Percentiles rank a stretch among this genome's conserved stretches.
phyloP scores from a whole-genome alignment of 179 eudicot genomes.

The Silene vulgaris region DNA sequence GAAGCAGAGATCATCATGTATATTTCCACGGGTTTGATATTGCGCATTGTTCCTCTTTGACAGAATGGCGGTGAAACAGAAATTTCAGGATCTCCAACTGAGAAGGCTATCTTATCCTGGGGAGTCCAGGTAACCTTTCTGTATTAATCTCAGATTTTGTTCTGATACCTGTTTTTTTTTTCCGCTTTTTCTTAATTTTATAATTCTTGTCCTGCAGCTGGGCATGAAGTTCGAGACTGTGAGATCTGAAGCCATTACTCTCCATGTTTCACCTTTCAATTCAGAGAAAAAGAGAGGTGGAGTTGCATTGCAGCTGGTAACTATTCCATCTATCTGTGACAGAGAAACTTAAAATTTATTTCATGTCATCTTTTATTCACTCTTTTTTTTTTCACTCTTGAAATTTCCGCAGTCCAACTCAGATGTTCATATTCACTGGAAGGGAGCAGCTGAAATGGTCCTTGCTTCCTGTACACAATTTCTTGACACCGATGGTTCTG shows the following conservation, averaged over 20 bases:
- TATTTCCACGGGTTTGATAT: not conserved
- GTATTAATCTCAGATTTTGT: not conserved
- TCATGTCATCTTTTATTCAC: not conserved
- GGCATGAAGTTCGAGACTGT: constrained; percentile 78
- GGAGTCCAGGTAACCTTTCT: constrained; percentile 55
- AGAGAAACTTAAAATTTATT: not conserved
- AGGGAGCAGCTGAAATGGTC: constrained; percentile 94
- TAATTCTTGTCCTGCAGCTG: constrained; percentile 35
- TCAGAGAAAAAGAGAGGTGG: constrained; percentile 90
- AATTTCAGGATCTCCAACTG: constrained; percentile 90
- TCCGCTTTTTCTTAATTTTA: not conserved
- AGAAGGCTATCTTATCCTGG: constrained; percentile 85
- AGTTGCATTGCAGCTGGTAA: constrained; percentile 72
- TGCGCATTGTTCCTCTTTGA: constrained; percentile 14
- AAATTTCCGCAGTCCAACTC: constrained; percentile 48
- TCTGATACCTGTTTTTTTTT: not conserved
- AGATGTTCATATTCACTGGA: constrained; percentile 78
- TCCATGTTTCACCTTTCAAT: constrained; percentile 82
- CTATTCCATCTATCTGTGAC: not conserved
- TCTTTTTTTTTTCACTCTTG: not conserved
- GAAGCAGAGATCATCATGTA: not conserved
- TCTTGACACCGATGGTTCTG: constrained; percentile 52
- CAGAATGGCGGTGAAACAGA: constrained; percentile 58
- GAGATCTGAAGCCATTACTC: constrained; percentile 55
- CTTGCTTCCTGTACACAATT: constrained; percentile 60